Base-by-base conservation (phyloP, 148 eudicot species). In the Simmondsia chinensis region DNA sequence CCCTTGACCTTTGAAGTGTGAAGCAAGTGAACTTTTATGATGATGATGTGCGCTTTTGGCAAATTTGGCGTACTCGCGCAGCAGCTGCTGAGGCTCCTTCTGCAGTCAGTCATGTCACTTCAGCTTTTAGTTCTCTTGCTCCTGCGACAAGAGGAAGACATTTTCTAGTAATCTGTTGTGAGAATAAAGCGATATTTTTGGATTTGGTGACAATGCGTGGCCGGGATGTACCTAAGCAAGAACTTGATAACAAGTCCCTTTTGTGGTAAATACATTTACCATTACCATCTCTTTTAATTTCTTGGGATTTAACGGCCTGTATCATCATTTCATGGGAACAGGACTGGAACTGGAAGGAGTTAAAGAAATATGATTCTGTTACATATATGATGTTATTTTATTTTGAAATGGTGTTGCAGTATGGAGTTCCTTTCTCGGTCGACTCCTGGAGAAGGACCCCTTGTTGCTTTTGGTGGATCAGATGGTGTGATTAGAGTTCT, bases 141-240 rank as follows among this genome's bases (percentile, higher is more conserved):
- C 80, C 95, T 36, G 75, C 95, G 32, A 84, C 97, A 9, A 89
- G 75, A 74, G 97, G 97, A 60, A 80, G 97, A 43, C 97, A 89
- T 64, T 89, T 84, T 68, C 76, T 89, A 43, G 97, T 89, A 24
- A 84, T 89, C 37, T 89, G 97, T 56, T 89, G 97, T 65, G 97
- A 89, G 64, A 80, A 85, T 50, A 89, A 89, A 72, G 93, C 85
- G 39, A 79, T 89, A 24, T 89, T 89, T 69, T 56, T 89, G 56
- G 97, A 89, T 65, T 76, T 89, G 75, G 97, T 89, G 37, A 89
- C 97, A n/a, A 89, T 89, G 97, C 84, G 93, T 25, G 97, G 97
- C 46, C 84, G 97, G 34, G 97, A 89, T 76, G 97, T 89, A 39
- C 93, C 97, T 39, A 89, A 84, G 76, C 87, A 81, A 60, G 97